These are phyloP conservation scores for Aspergillus uvarum DNA, from an alignment of 2,329 filamentous ascomycete genomes.

Conservation along the genomic window DNA sequence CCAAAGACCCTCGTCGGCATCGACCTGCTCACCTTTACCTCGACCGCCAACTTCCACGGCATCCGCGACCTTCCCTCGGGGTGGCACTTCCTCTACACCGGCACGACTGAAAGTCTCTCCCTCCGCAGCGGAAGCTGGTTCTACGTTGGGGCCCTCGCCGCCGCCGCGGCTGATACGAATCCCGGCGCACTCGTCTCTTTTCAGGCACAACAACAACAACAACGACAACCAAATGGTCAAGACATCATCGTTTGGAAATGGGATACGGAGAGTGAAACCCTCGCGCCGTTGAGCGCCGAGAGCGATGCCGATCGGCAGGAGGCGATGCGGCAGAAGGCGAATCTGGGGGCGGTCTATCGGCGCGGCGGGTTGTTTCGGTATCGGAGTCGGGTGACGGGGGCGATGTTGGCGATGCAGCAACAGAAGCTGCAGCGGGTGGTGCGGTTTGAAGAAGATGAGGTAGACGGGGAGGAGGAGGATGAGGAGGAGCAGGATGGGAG, in stretches of 20 bases:
- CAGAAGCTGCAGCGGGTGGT: not conserved
- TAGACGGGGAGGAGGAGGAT: conserved; percentile 24
- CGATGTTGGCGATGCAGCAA: conserved; percentile 39
- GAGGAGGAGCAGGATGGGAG: conserved; percentile 42
- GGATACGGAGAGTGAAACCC: conserved; percentile 41
- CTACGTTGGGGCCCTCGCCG: conserved; percentile 44
- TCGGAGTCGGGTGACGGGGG: conserved; percentile 38
- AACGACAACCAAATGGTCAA: conserved; percentile 26
- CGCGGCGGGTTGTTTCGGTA: conserved; percentile 47
- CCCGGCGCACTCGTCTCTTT: conserved; percentile 17
- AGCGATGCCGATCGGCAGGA: conserved; percentile 46
- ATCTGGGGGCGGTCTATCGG: conserved; percentile 57
- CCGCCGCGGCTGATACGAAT: conserved; percentile 11
- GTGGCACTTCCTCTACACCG: conserved; percentile 62
- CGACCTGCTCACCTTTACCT: conserved; percentile 61
- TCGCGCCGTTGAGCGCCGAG: conserved; percentile 33
- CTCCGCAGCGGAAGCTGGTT: conserved; percentile 65
- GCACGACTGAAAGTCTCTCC: conserved; percentile 58
- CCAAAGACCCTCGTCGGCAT: conserved; percentile 52
- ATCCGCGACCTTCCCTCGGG: conserved; percentile 60
- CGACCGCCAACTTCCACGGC: conserved; percentile 60
- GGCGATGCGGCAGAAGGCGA: conserved; percentile 54
- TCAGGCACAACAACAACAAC: not conserved
- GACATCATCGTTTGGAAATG: conserved; percentile 58
- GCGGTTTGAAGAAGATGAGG: not conserved